Base-by-base conservation (phyloP, 2,329 filamentous ascomycete species). In the Paramyrothecium roridum region DNA sequence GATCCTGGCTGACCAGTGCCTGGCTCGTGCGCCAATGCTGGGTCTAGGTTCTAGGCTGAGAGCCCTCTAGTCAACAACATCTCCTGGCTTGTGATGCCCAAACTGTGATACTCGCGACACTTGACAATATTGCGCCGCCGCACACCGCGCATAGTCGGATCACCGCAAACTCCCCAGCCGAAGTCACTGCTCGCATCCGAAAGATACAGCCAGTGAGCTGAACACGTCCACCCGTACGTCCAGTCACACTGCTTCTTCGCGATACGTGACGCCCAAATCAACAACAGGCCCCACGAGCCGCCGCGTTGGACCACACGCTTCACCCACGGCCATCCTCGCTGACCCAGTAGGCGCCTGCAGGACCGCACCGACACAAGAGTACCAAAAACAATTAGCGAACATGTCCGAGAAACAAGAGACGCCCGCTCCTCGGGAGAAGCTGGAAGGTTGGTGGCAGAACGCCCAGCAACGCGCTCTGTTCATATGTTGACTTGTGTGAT, bases 351-450 rank as follows among this genome's bases (percentile, higher is more conserved):
- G 26, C 26, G 26, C 10, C n/a, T 59, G 49, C 55, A 52, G 21
- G 57, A 40, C 22, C 12, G 51, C 26, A 52, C 16, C 49, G 34
- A 52, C 48, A 53, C 37, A 55, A 22, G 26, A 13, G 46, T 23
- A 23, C 33, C 50, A 51, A 20, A 17, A 19, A 20, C 23, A 20
- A 19, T 26, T 8, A 23, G 19, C 48, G 37, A 37, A 23, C 52
- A 76, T 76, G 73, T 65, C 74, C 57, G 76, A 79, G 53, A 67
- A 68, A 55, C 73, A 73, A 43, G 45, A 56, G 59, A 43, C 63
- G 61, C 69, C 73, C 50, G 71, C 77, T 60, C 75, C 79, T 17
- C 80, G 84, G 70, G 87, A 90, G 71, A 92, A 91, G 83, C 84
- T 92, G 53, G 90, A 93, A 73, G 85, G 89, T 90, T 73, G 71